Evolutionary conservation across 257 asterid genomes (phyloP), one percentile per base, ranked within the genome.

Genomic region (Salvia splendens): DNA sequence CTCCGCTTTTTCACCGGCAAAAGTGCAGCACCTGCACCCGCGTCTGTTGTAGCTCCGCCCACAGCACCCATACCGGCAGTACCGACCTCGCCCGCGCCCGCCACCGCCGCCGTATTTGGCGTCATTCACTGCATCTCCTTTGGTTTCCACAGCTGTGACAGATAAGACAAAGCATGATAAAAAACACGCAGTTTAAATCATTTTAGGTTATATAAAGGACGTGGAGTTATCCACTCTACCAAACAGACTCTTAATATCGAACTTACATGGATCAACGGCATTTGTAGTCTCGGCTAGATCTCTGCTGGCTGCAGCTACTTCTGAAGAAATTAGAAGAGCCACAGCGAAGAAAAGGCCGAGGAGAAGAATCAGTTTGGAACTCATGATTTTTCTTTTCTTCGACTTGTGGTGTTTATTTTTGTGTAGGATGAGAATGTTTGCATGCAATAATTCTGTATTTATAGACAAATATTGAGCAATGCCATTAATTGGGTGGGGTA

Each of bases 291-390:
- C 45, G 4, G 48, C 38, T 0, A 71, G 63, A 1, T 64, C 76
- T 55, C 76, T 47, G 52, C 52, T 54, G 17, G 76, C 71, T 10
- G 67, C 5, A 5, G 73, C 62, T 2, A 67, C 69, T 66, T 73
- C 51, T 8, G 73, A 66, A 32, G 73, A 61, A 30, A 66, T 12
- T 1, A 66, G 69, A 61, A 73, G 57, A 41, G 36, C 48, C 28
- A 32, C 11, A 41, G 69, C 73, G 12, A 66, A 50, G 74, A 60
- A 46, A 30, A 73, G 48, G 58, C 64, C 68, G 17, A 73, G 65
- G 9, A 73, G 16, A 58, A 66, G 20, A 41, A 66, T 41, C 56
- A 38, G 8, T 35, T 66, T 73, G 51, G 73, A 58, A 66, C 64
- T 62, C 78, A 73, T 73, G 7, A 4, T 38, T 38, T 38, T 38